Conservation (phyloP, 495 filamentous ascomycete genomes). For the Neurospora sublineolata region DNA sequence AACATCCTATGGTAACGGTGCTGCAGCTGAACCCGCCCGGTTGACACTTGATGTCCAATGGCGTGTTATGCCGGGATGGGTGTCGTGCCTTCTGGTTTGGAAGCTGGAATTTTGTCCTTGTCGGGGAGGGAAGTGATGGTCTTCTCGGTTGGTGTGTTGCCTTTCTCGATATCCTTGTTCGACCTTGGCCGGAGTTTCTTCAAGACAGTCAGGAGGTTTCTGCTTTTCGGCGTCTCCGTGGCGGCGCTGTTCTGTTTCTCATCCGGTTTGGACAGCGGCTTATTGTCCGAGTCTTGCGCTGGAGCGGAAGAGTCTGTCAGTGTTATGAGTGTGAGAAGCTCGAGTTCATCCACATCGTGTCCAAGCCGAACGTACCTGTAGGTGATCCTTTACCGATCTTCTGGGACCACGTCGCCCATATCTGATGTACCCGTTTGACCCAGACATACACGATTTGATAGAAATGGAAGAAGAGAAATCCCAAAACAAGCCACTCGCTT, state of each 20-base stretch:
- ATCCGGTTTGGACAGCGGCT: not conserved
- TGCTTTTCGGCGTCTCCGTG: not conserved
- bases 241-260: not conserved
- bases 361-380: not conserved
- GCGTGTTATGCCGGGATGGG: not conserved
- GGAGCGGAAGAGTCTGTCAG: not conserved
- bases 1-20: not conserved
- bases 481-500: not conserved
- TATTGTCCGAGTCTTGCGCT: not conserved
- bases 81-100: not conserved
- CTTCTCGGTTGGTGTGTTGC: not conserved
- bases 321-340: not conserved
- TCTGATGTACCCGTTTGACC: not conserved
- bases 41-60: not conserved
- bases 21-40: not conserved
- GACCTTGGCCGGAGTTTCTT: not conserved
- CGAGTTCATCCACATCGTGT: not conserved
- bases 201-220: not conserved
- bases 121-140: not conserved
- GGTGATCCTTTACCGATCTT: not conserved
- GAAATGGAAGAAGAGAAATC: not conserved
- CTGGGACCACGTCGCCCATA: not conserved
- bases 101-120: not conserved
- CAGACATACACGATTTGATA: not conserved
- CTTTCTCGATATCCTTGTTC: not conserved